Conservation (phyloP, 2,329 filamentous ascomycete species). For the Botryotinia globosa region DNA sequence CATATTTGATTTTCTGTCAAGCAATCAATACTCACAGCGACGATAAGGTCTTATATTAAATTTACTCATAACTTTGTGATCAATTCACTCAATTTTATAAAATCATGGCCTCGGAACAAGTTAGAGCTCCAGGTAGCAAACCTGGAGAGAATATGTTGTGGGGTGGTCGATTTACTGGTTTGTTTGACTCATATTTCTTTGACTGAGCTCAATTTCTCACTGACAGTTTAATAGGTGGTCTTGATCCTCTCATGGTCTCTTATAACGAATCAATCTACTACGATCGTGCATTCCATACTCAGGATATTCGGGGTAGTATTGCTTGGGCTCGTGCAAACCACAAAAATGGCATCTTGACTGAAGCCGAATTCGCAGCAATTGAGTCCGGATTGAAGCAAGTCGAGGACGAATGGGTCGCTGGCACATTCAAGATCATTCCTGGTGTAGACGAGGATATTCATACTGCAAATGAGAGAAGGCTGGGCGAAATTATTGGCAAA, state of each 20-base stretch:
- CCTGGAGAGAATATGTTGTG: constrained; percentile 47
- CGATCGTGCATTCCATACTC: constrained; percentile 72
- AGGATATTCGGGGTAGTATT: constrained; percentile 78
- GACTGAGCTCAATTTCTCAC: constrained; percentile 17
- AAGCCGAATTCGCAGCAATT: constrained; percentile 70
- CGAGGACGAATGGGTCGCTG: constrained; percentile 52
- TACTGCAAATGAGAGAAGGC: constrained; percentile 67
- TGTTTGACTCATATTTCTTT: constrained; percentile 13
- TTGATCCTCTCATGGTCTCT: constrained; percentile 81
- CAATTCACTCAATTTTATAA: constrained; percentile 20
- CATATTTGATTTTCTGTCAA: not conserved
- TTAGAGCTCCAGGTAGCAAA: constrained; percentile 34
- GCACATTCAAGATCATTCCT: constrained; percentile 50
- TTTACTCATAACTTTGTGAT: not conserved
- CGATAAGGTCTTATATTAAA: not conserved
- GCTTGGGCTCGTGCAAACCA: constrained; percentile 79
- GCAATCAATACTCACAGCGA: not conserved
- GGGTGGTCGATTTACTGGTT: constrained; percentile 61
- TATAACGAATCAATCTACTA: constrained; percentile 82
- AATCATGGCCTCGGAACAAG: constrained; percentile 33
- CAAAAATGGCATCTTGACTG: constrained; percentile 69
- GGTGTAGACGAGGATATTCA: constrained; percentile 60
- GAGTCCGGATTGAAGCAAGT: constrained; percentile 65
- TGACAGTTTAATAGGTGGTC: constrained; percentile 55
- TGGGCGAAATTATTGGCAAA: constrained; percentile 83